phyloP scores from a whole-genome alignment of 2,329 filamentous ascomycete genomes.

The Colletotrichum incanum region DNA sequence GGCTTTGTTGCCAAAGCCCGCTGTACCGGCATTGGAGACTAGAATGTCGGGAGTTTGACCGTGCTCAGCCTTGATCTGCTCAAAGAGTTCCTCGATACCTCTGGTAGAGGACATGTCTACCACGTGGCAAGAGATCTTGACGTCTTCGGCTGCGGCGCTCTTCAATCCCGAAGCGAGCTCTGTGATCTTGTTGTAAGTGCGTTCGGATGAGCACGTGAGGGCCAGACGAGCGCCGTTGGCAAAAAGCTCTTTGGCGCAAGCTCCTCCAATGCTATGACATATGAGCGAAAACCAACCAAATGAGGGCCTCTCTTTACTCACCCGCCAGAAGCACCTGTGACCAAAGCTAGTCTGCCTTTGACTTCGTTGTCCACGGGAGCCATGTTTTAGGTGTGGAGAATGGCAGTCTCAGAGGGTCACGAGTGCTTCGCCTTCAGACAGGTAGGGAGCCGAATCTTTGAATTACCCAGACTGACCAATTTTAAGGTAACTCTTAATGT shows the following conservation, averaged over 20 bases:
- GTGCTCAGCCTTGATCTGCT: conserved; percentile 68
- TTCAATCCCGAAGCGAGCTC: conserved; percentile 18
- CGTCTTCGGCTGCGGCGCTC: not conserved
- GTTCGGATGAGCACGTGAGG: conserved; percentile 64
- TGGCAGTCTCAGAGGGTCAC: not conserved
- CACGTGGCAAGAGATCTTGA: conserved; percentile 66
- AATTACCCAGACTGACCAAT: not conserved
- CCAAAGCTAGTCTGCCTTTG: conserved; percentile 68
- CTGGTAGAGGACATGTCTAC: conserved; percentile 70
- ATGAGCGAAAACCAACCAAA: conserved; percentile 24
- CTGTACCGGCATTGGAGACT: conserved; percentile 73
- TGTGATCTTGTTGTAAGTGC: conserved; percentile 25
- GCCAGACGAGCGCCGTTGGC: conserved; percentile 68
- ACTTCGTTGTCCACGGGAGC: conserved; percentile 59
- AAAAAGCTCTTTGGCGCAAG: conserved; percentile 71
- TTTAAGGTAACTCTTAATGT: not conserved
- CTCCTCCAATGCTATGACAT: conserved; percentile 69
- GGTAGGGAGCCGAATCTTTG: not conserved
- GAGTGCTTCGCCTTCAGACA: too few relatives aligned
- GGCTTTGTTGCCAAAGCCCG: conserved; percentile 68
- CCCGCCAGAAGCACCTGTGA: conserved; percentile 75
- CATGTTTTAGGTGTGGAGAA: conserved; percentile 14
- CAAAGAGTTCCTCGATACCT: conserved; percentile 69
- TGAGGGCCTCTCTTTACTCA: conserved; percentile 50
- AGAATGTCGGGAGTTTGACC: conserved; percentile 73